These are phyloP conservation scores for Fusarium kyushuense DNA, from an alignment of 2,329 filamentous ascomycete genomes.

Conservation along the genomic window DNA sequence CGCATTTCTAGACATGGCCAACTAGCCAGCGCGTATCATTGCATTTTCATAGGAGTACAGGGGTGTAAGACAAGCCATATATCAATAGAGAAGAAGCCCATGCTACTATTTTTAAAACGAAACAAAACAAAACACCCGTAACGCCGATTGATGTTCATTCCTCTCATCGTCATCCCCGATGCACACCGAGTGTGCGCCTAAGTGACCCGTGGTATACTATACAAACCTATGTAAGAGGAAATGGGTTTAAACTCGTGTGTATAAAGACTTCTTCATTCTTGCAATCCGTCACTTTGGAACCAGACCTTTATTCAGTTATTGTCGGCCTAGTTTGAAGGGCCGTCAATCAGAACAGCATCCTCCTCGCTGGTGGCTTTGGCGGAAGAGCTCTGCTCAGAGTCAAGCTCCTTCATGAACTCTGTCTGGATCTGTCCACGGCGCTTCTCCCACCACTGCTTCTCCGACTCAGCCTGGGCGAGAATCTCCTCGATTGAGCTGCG, in stretches of 20 bases:
- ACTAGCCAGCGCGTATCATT: slow-evolving; percentile 41
- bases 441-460: slow-evolving; percentile 95
- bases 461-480: slow-evolving; percentile 75
- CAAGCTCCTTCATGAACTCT: slow-evolving; percentile 87
- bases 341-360: slow-evolving; percentile 79
- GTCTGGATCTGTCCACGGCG: slow-evolving; percentile 78
- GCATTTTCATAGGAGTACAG: slow-evolving; percentile 43
- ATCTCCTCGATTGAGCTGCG: slow-evolving; percentile 81
- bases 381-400: slow-evolving; percentile 66
- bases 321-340: slow-evolving; percentile 66
- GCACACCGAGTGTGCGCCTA: slow-evolving; percentile 10
- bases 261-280: slow-evolving; percentile 2
- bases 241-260: slow-evolving; percentile 7
- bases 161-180: slow-evolving; percentile 4
- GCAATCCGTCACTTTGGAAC: background rate
- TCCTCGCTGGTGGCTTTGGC: slow-evolving; percentile 54
- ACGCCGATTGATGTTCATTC: slow-evolving; percentile 30
- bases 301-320: slow-evolving; percentile 55
- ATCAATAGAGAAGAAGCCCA: slow-evolving; percentile 41
- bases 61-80: slow-evolving; percentile 18
- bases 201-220: slow-evolving; percentile 17
- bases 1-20: slow-evolving; percentile 38
- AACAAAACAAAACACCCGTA: slow-evolving; percentile 10
- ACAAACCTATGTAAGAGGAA: slow-evolving; percentile 15
- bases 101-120: slow-evolving; percentile 36